A percentile compares a stretch with the other conserved stretches of the same genome.
phyloP scores from a whole-genome alignment of 352 stramenopile genomes.

The Blastocystis sp. region DNA sequence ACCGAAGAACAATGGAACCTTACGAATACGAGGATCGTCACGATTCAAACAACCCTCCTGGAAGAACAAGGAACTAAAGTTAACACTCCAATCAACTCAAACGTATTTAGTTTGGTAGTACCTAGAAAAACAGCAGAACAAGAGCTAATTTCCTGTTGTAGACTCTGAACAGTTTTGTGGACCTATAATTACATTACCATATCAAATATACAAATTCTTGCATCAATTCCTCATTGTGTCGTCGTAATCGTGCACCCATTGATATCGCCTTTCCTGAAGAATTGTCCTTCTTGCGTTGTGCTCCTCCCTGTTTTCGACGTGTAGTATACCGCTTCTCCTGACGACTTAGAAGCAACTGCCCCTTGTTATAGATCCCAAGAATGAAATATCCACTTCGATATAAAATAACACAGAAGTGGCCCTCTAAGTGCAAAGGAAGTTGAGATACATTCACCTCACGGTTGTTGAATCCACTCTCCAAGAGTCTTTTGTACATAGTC shows the following conservation, averaged over 20 bases:
- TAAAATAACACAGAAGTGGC: conserved; percentile 79
- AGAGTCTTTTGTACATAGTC: conserved; percentile 72
- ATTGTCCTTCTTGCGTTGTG: conserved; percentile 78
- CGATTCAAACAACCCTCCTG: conserved; percentile 28
- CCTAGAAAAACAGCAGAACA: conserved; percentile 79
- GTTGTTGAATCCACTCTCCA: conserved; percentile 59
- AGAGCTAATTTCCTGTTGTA: conserved; percentile 78
- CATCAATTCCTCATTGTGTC: conserved; percentile 81
- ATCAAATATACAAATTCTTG: conserved; percentile 80
- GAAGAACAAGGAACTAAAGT: conserved; percentile 24
- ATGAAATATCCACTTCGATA: conserved; percentile 82
- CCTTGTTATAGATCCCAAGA: conserved; percentile 80
- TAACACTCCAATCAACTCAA: conserved; percentile 69
- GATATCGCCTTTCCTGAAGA: conserved; percentile 79
- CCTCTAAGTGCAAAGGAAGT: conserved; percentile 71
- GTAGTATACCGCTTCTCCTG: conserved; percentile 84
- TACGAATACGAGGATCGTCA: conserved; percentile 76
- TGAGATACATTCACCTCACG: conserved; percentile 71
- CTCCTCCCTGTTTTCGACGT: conserved; percentile 81
- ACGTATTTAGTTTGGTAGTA: conserved; percentile 76
- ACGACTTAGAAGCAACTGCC: conserved; percentile 81
- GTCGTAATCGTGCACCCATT: conserved; percentile 79
- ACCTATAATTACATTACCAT: conserved; percentile 75
- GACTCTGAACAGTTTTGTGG: conserved; percentile 73
- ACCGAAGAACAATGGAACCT: conserved; percentile 81